A percentile compares a stretch with the other conserved stretches of the same genome.
Conservation (phyloP, 2,329 filamentous ascomycete species). For the Colletotrichum sojae region DNA sequence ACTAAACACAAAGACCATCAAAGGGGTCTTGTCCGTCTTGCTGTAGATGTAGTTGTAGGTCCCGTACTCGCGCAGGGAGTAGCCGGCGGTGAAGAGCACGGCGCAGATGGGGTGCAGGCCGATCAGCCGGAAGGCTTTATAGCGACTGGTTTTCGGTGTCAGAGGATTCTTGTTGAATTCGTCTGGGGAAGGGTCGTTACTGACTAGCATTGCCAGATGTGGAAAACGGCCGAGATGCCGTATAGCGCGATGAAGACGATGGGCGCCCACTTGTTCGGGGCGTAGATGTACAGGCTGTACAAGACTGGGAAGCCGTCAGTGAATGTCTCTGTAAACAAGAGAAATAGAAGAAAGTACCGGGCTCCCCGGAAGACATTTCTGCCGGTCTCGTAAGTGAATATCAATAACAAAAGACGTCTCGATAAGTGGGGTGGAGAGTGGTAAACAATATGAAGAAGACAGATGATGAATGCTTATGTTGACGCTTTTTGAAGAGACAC, state of each 20-base stretch:
- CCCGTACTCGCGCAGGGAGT: slow-evolving; percentile 66
- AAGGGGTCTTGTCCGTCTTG: slow-evolving; percentile 35
- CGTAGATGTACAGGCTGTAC: slow-evolving; percentile 55
- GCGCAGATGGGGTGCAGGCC: slow-evolving; percentile 66
- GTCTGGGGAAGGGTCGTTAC: slow-evolving; percentile 30
- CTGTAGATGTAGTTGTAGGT: slow-evolving; percentile 62
- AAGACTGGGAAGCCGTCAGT: not conserved
- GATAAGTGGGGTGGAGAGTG: not conserved
- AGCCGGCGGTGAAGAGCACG: slow-evolving; percentile 66
- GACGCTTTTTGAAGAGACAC: not conserved
- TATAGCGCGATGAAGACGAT: slow-evolving; percentile 67
- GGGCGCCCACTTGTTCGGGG: slow-evolving; percentile 68
- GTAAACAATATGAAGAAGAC: not conserved
- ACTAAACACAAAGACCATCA: slow-evolving; percentile 62
- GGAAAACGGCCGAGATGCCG: slow-evolving; percentile 59
- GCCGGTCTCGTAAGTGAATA: no score
- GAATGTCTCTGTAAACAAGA: no score
- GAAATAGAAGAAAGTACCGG: not conserved
- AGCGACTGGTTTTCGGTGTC: slow-evolving; percentile 53
- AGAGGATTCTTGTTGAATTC: not conserved
- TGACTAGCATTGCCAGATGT: slow-evolving; percentile 67
- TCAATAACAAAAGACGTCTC: no score
- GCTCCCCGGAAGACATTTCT: slow-evolving; percentile 9
- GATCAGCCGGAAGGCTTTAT: slow-evolving; percentile 66
- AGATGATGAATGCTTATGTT: not conserved